Evolutionary conservation across 345 rosid genomes (phyloP), one percentile per base, ranked within the genome.

Genomic region (Laguncularia racemosa): DNA sequence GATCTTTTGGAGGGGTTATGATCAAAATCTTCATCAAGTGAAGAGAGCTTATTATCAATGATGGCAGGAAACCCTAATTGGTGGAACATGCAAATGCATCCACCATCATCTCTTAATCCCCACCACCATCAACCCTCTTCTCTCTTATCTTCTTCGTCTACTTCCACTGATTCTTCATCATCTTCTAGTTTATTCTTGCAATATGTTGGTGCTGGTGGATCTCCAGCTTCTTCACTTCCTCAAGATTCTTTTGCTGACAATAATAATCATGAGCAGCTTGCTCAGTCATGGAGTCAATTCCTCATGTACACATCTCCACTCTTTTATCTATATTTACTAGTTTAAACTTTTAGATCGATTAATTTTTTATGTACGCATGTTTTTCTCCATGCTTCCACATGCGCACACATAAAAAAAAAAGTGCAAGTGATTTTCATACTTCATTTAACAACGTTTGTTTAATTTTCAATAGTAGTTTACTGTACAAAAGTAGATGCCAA

Each of bases 61-160:
- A 83, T 80, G 85, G 83, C 78, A 58, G 85, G 85, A 76, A 84
- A 81, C 82, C 86, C 86, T 84, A 84, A 69, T 51, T 74, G 82
- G 84, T 76, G 85, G 84, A 80, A 79, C 73, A 70, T 78, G 82
- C 19, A 52, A 53, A 46, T 61, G 52, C 76, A 68, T 74, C 81
- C 87, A 67, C 73, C 71, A 9, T 67, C 73, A 55, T 76, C 59
- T 46, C 78, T 72, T 48, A 61, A 50, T 16, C 62, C 44, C 68
- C 61, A 57, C 62, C 62, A 40, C 16, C 57, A 38, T 44, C 55
- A 23, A 7, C 40, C 44, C 52, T 19, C 55, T 1, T 52, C 53
- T 3, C 16, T 26, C 23, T 50, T 21, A 17, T 26, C 63, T 33
- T 46, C 61, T 13, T 50, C 78, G 67, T 65, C 28, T 23, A 23